Base-by-base conservation (phyloP, 768 basidiomycete species). In the Obba rivulosa region DNA sequence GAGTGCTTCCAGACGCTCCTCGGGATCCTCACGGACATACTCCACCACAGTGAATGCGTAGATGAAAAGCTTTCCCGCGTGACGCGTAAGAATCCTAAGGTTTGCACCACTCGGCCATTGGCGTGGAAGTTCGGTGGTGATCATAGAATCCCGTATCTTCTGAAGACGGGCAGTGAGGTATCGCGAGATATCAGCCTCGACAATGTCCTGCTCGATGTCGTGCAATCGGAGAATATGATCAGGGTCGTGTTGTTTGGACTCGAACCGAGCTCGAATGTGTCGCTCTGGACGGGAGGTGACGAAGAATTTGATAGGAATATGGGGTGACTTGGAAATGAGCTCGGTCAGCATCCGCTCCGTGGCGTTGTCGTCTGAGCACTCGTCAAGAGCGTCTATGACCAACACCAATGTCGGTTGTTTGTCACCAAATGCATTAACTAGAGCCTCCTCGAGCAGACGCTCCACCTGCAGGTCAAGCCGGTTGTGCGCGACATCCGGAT, bases 311-410 rank as follows among this genome's bases (percentile, higher is more conserved):
- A 28, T 24, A 31, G 24, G 40, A 43, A 40, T 22, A 14, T n/a
- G 22, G 16, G 9, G 16, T 43, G 24, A n/a, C 10, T 21, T 8
- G 8, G 47, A 24, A n/a, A 37, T 22, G 34, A n/a, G 1, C 22
- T 24, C 21, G 17, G 45, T 18, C 24, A 44, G 52, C 20, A 34
- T 17, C 18, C 41, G 13, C 25, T 44, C 21, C 13, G 18, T 18
- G 3, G 37, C 36, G 3, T 35, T 22, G 14, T 18, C 40, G 20
- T 45, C 39, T 9, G 40, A 25, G 43, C 68, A 62, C 56, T 71
- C 68, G 50, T 71, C 68, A 21, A 71, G 53, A 1, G 61, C 69
- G 51, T 72, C 70, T 17, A 72, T 52, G 37, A 69, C 57, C 20
- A 65, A 22, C 13, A 41, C 22, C 4, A 23, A 16, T 5, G 18